Conservation (phyloP, 2,329 filamentous ascomycete genomes). For the Pleoardoris graminearum region DNA sequence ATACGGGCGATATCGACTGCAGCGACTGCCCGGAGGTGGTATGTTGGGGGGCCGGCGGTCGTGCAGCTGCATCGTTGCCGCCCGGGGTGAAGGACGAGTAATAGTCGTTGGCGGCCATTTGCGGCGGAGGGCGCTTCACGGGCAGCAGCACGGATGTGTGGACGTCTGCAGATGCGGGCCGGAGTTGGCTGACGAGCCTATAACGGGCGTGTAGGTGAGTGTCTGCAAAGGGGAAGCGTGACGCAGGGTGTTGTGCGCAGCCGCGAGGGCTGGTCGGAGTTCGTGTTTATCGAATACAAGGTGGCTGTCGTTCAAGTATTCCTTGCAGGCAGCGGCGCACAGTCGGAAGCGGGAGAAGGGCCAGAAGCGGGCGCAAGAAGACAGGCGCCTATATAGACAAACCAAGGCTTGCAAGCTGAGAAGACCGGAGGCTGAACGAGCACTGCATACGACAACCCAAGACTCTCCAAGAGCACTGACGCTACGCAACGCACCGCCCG, state of each 20-base stretch:
- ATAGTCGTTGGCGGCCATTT: constrained; percentile 62
- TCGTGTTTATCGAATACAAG: neutral
- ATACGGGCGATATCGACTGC: constrained; percentile 36
- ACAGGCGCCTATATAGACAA: constrained; percentile 3
- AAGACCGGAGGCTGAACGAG: constrained; percentile 3
- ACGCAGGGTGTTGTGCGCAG: neutral
- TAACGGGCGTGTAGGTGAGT: neutral
- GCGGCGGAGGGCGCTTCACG: neutral
- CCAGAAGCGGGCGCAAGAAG: neutral
- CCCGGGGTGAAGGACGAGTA: constrained; percentile 47
- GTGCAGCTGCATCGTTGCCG: constrained; percentile 41
- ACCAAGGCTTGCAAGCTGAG: neutral
- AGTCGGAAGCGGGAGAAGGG: neutral
- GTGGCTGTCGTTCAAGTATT: neutral
- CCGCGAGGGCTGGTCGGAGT: neutral
- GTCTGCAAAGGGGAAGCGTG: neutral
- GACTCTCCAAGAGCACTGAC: neutral
- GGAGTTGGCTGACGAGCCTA: constrained; percentile 5
- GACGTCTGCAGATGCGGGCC: neutral
- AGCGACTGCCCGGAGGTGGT: constrained; percentile 29
- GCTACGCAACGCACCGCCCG: constrained; percentile 3
- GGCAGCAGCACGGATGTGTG: neutral
- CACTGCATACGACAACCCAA: neutral
- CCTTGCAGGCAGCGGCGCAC: neutral
- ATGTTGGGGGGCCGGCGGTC: constrained; percentile 16